A percentile compares a stretch with the other conserved stretches of the same genome.
These are phyloP conservation scores for Zasmidium citrigriseum DNA, from an alignment of 2,329 filamentous ascomycete species.

Conservation along the genomic window DNA sequence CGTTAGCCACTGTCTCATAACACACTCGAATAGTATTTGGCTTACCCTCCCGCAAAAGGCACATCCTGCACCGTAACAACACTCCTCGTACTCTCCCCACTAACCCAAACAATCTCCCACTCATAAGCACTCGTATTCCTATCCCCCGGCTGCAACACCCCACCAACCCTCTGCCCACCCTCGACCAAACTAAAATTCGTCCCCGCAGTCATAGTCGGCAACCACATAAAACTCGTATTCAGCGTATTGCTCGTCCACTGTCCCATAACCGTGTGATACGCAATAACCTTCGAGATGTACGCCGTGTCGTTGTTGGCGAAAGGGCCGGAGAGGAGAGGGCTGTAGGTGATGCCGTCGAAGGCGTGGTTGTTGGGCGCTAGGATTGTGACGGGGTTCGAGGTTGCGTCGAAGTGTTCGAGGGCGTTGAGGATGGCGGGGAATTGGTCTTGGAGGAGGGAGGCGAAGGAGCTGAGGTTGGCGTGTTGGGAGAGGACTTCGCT, in stretches of 20 bases:
- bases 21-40: constrained; percentile 45
- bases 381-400: constrained; percentile 40
- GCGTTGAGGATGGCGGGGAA: constrained; percentile 33
- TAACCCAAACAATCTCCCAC: constrained; percentile 40
- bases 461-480: constrained; percentile 17
- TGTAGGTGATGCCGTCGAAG: constrained; percentile 34
- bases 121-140: constrained; percentile 5
- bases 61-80: constrained; percentile 26
- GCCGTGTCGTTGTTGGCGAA: constrained; percentile 17
- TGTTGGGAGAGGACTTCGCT: constrained; percentile 13
- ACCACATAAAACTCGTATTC: constrained; percentile 39
- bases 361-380: constrained; percentile 41
- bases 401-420: constrained; percentile 25
- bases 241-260: constrained; percentile 16
- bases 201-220: constrained; percentile 47
- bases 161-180: constrained; percentile 51
- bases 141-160: constrained; percentile 25
- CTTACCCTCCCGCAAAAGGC: constrained; percentile 48
- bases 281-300: constrained; percentile 12
- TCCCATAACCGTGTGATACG: constrained; percentile 18
- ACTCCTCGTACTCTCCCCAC: constrained; percentile 46
- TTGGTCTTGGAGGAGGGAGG: constrained; percentile 12
- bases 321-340: constrained; percentile 10
- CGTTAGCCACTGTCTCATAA: constrained; percentile 29
- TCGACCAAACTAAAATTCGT: constrained; percentile 52